Conservation (phyloP, 176 grass and related monocot species). For the Olyra latifolia region DNA sequence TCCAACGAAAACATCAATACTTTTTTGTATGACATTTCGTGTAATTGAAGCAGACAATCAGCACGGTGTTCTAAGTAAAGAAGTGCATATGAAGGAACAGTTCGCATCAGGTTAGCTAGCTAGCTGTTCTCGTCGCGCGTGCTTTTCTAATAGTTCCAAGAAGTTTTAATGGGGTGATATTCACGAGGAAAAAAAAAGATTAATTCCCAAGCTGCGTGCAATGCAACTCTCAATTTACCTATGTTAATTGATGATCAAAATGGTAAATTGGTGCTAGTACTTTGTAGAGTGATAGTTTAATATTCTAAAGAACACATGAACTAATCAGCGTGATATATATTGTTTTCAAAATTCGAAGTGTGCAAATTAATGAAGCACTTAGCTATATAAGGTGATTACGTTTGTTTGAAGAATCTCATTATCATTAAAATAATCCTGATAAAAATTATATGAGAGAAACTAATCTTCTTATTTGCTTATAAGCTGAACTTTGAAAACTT, state of each 20-base stretch:
- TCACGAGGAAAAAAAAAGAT: not conserved
- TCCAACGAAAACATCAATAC: not conserved
- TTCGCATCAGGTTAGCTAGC: constrained; percentile 10
- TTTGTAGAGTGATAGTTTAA: not conserved
- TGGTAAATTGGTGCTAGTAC: too few relatives aligned
- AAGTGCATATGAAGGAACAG: constrained; percentile 10
- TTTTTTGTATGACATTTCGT: not conserved
- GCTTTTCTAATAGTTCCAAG: not conserved
- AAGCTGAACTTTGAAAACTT: too few relatives aligned
- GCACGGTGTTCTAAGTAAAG: constrained; percentile 28
- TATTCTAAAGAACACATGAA: not conserved
- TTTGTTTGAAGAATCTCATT: too few relatives aligned
- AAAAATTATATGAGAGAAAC: not conserved
- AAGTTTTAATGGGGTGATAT: not conserved
- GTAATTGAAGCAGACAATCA: constrained; percentile 27
- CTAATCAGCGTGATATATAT: not conserved
- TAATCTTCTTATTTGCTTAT: too few relatives aligned
- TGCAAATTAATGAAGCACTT: not conserved
- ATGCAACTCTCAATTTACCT: too few relatives aligned
- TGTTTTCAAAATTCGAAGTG: not conserved
- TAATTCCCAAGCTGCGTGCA: too few relatives aligned
- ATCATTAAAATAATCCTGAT: too few relatives aligned
- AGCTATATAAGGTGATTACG: too few relatives aligned
- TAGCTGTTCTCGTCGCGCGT: not conserved
- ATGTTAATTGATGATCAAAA: too few relatives aligned